A percentile compares a stretch with the other conserved stretches of the same genome.
These are phyloP conservation scores for Chaetoceros muelleri DNA, from an alignment of 108 stramenopile species.

Conservation along the genomic window DNA sequence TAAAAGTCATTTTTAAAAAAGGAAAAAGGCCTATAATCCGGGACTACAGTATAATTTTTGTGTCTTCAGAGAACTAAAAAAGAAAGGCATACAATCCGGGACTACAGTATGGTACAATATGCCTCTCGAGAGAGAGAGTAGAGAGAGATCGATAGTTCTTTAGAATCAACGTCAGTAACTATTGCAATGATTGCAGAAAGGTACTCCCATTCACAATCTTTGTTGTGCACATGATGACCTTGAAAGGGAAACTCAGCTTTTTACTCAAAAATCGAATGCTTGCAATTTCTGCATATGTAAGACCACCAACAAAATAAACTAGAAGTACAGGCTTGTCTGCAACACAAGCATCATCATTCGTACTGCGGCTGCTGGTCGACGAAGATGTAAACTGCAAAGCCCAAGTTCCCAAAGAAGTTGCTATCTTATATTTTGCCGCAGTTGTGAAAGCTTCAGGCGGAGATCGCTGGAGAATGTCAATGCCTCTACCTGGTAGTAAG, in stretches of 20 bases:
- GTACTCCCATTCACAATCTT: conserved; percentile 66
- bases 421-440: conserved; percentile 19
- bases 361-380: not conserved
- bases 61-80: too few species aligned
- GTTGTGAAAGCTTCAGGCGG: conserved; percentile 59
- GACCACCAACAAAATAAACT: conserved; percentile 86
- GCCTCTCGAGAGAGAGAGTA: too few species aligned
- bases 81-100: too few species aligned
- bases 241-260: conserved; percentile 61
- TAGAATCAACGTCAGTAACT: conserved; percentile 2
- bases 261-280: conserved; percentile 81
- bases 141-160: too few species aligned
- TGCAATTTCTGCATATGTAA: conserved; percentile 91
- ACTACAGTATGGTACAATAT: too few species aligned
- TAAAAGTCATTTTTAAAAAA: too few species aligned
- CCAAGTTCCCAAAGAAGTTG: conserved; percentile 29
- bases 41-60: too few species aligned
- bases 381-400: conserved; percentile 20
- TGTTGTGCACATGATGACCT: conserved; percentile 57
- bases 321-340: conserved; percentile 65
- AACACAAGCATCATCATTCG: not conserved
- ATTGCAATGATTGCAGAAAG: conserved; percentile 42
- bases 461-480: conserved; percentile 51
- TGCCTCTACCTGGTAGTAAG: conserved; percentile 57
- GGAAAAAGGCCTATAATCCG: too few species aligned